A percentile compares a stretch with the other conserved stretches of the same genome.
phyloP scores from a whole-genome alignment of 305 asterid genomes.

The Fraxinus velutina region DNA sequence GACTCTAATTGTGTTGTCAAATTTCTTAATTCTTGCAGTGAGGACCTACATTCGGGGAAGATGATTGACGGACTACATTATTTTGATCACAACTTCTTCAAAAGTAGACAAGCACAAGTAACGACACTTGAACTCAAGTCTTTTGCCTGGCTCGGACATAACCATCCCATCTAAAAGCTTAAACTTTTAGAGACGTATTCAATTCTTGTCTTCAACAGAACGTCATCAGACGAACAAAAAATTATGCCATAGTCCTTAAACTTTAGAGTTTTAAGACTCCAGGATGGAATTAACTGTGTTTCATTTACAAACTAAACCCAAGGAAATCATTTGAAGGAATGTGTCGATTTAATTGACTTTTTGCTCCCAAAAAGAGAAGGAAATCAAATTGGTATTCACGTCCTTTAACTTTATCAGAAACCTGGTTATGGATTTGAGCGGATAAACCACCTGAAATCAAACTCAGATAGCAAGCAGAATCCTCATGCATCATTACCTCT shows the following conservation, averaged over 20 bases:
- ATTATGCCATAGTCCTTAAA: conserved; percentile 7
- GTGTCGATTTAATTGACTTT: conserved; percentile 1
- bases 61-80: background rate
- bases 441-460: conserved; percentile 11
- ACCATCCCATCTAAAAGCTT: background rate
- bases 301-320: background rate
- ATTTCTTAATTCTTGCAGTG: background rate
- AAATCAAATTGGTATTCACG: background rate
- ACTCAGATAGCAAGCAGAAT: conserved; percentile 5
- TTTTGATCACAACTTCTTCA: background rate
- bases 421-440: conserved; percentile 1
- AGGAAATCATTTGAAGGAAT: conserved; percentile 4
- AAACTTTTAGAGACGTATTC: background rate
- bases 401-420: conserved; percentile 3
- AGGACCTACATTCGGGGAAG: background rate
- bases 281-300: conserved; percentile 6
- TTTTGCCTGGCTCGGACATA: background rate
- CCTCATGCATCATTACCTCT: background rate
- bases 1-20: background rate
- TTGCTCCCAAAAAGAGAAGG: conserved; percentile 5
- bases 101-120: background rate
- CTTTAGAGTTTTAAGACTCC: conserved; percentile 1
- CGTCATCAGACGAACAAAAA: conserved; percentile 2
- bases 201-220: background rate
- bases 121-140: background rate